Conservation (phyloP, 1,284 basidiomycete genomes). For the Cutaneotrichosporon sp. region DNA sequence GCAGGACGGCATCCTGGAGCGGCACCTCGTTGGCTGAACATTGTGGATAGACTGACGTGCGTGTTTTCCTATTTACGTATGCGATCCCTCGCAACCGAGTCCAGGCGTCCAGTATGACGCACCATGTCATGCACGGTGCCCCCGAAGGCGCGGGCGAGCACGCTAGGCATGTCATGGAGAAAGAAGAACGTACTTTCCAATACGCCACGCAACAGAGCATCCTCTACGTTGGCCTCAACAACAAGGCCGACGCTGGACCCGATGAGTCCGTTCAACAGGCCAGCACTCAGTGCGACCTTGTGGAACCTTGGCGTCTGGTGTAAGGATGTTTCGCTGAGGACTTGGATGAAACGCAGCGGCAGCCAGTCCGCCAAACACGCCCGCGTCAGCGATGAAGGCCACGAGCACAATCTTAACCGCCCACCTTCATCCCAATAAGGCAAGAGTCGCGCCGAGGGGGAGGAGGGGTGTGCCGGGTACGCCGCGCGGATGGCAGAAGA, state of each 20-base stretch:
- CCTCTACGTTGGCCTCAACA: neutral
- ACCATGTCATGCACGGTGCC: neutral
- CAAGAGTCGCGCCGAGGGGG: neutral
- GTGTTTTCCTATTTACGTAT: too few species aligned
- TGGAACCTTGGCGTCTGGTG: neutral
- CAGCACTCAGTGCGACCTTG: neutral
- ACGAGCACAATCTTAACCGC: neutral
- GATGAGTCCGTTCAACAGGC: neutral
- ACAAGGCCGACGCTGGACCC: neutral
- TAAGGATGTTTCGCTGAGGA: neutral
- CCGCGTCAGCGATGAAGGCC: neutral
- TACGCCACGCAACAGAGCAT: neutral
- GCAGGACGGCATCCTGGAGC: too few species aligned
- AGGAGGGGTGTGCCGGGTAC: neutral
- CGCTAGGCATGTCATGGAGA: neutral
- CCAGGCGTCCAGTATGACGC: neutral
- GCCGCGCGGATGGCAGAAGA: neutral
- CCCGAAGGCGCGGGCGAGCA: neutral
- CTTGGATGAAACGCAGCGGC: neutral
- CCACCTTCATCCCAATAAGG: neutral
- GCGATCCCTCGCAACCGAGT: neutral
- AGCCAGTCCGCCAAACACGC: neutral
- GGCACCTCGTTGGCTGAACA: too few species aligned
- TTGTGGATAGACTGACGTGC: too few species aligned
- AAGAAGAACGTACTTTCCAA: neutral